Evolutionary conservation across 2,329 filamentous ascomycete species (phyloP).

Genomic region (Ophiostoma ulmi): DNA sequence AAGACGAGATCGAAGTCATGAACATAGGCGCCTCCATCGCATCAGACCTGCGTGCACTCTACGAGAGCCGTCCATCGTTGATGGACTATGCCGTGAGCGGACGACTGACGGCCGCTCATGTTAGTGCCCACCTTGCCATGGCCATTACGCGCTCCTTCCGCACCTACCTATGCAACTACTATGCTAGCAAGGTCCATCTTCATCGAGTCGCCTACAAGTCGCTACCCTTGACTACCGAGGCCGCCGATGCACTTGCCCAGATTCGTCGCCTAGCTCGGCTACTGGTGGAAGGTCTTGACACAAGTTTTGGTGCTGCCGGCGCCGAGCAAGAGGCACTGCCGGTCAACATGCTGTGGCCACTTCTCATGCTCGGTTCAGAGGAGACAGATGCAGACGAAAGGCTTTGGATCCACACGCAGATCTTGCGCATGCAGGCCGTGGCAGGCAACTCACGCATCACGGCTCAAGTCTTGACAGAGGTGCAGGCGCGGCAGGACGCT

Average conservation of each 20-base stretch:
- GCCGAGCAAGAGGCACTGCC: conserved; percentile 41
- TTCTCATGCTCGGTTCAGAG: conserved; percentile 52
- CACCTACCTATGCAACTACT: conserved; percentile 53
- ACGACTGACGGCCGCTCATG: conserved; percentile 43
- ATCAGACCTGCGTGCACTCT: conserved; percentile 46
- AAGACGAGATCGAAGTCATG: conserved; percentile 56
- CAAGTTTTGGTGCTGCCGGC: conserved; percentile 24
- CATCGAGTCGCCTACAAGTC: conserved; percentile 53
- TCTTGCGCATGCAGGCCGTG: conserved; percentile 45
- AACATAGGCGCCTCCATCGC: conserved; percentile 47
- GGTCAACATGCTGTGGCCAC: conserved; percentile 53
- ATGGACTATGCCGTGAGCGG: conserved; percentile 54
- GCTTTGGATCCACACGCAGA: conserved; percentile 47
- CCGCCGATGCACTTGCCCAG: conserved; percentile 43
- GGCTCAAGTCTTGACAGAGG: conserved; percentile 43
- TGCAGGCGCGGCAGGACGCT: conserved; percentile 42
- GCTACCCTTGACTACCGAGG: conserved; percentile 48
- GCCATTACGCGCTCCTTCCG: conserved; percentile 50
- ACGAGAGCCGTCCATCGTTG: conserved; percentile 47
- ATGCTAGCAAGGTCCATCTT: conserved; percentile 52
- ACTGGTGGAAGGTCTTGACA: conserved; percentile 40
- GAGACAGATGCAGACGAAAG: conserved; percentile 47
- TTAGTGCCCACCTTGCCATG: conserved; percentile 46
- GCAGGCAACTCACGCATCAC: conserved; percentile 43
- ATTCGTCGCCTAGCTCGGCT: conserved; percentile 45